phyloP scores from a whole-genome alignment of 202 grass and related monocot genomes.

The Elaeis oleifera region DNA sequence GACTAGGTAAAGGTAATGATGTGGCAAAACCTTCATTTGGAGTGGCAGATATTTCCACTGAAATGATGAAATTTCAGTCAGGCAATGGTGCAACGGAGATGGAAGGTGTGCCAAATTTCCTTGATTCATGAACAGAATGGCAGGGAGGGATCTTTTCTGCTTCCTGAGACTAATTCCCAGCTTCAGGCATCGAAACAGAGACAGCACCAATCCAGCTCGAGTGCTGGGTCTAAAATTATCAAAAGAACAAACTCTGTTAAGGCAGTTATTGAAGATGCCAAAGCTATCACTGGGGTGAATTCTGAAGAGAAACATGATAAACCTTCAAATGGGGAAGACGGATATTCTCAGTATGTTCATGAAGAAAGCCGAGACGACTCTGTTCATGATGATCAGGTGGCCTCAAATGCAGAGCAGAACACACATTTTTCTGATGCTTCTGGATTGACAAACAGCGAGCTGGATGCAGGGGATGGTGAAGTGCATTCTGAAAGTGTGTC shows the following conservation, averaged over 20 bases:
- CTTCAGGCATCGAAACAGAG: not conserved
- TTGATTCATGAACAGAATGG: not conserved
- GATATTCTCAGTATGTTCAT: too few relatives aligned
- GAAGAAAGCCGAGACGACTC: not conserved
- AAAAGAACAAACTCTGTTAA: conserved; percentile 4
- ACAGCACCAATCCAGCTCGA: not conserved
- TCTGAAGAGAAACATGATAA: not conserved
- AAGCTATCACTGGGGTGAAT: not conserved
- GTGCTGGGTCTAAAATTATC: not conserved
- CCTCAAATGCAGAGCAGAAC: not conserved
- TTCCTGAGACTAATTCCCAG: not conserved
- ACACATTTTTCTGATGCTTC: not conserved
- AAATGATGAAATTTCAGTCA: conserved; percentile 3
- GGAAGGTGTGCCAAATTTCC: not conserved
- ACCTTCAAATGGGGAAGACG: not conserved
- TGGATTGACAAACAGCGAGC: not conserved
- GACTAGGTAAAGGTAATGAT: not conserved
- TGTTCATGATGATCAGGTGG: not conserved
- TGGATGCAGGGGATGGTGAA: not conserved
- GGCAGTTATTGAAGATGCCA: conserved; percentile 4
- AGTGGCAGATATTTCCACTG: not conserved
- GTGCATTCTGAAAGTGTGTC: conserved; percentile 1
- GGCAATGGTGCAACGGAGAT: too few relatives aligned
- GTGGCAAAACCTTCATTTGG: not conserved
- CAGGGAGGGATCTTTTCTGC: not conserved